Evolutionary conservation across 257 asterid species (phyloP), one percentile per base, ranked within the genome.

Genomic region (Plectranthus barbatus): DNA sequence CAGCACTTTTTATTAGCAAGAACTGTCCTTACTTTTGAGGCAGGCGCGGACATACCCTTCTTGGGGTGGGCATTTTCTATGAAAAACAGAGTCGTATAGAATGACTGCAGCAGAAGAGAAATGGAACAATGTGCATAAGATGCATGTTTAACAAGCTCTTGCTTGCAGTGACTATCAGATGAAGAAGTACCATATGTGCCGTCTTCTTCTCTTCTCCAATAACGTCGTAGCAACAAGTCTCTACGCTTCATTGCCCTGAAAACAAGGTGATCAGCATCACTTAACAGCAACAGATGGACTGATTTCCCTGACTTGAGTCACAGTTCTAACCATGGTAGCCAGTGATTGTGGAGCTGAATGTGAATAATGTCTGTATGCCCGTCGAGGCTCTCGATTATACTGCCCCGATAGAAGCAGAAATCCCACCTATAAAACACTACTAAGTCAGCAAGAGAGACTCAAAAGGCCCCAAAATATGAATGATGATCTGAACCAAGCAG

Each of bases 171-270:
- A 49, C 5, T 50, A 9, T 18, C n/a, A 56, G 7, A 10, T 14
- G 44, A 4, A 23, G 11, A 2, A 53, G 41, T 81, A 91, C 98
- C 98, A 15, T 88, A 91, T 61, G 95, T 84, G 67, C 98, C 96
- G 36, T 92, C 97, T 17, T 88, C 95, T 82, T 92, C 98, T 74
- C 98, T 79, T 78, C 98, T 92, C 98, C 98, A 92, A 70, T 92
- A 92, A 33, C 98, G 85, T 1, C 95, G 85, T 14, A 92, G 77
- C 72, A 92, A 63, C 48, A 92, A 49, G 75, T 92, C 98, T 70
- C 98, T 76, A 71, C 90, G 79, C 61, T 83, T 86, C 86, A 76
- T 79, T 51, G 89, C 82, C 98, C 98, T 92, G 68, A 41, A 76
- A 69, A 67, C 4, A 56, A 34, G 5, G 54, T 33, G 61, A 62